These are phyloP conservation scores for Pulveroboletus sp. DNA, from an alignment of 768 basidiomycete species.

Conservation along the genomic window DNA sequence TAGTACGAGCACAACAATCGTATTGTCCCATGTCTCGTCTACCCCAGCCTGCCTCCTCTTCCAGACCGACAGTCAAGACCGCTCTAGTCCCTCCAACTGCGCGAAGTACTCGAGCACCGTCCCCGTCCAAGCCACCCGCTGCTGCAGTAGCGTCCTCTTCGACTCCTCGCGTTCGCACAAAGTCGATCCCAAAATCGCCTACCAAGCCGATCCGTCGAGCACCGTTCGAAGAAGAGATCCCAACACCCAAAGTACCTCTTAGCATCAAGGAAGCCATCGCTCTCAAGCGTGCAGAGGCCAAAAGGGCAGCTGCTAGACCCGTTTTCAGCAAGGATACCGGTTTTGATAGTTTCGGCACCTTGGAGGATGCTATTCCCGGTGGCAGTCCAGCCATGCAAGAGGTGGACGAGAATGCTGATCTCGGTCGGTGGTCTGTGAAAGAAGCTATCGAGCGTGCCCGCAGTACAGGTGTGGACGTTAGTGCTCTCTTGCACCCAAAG, in stretches of 20 bases:
- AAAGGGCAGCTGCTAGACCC: conserved; percentile 42
- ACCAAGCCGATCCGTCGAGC: conserved; percentile 26
- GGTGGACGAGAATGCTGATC: conserved; percentile 44
- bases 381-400: conserved; percentile 28
- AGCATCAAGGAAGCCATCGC: conserved; percentile 79
- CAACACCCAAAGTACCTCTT: conserved; percentile 31
- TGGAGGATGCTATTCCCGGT: conserved; percentile 48
- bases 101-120: conserved; percentile 28
- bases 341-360: conserved; percentile 34
- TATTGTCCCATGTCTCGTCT: conserved; percentile 36
- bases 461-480: conserved; percentile 57
- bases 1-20: conserved; percentile 4
- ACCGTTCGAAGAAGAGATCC: conserved; percentile 19
- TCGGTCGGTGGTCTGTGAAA: conserved; percentile 60
- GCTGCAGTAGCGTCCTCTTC: conserved; percentile 21
- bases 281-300: conserved; percentile 71
- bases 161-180: conserved; percentile 33
- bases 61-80: conserved; percentile 30
- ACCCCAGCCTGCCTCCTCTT: conserved; percentile 31
- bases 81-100: conserved; percentile 24
- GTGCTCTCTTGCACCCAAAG: conserved; percentile 33
- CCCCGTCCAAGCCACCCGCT: conserved; percentile 28
- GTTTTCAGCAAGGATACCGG: conserved; percentile 24
- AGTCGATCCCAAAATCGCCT: conserved; percentile 35
- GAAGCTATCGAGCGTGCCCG: conserved; percentile 76